These are phyloP conservation scores for Cantharellus anzutake DNA, from an alignment of 768 basidiomycete species.

Conservation along the genomic window DNA sequence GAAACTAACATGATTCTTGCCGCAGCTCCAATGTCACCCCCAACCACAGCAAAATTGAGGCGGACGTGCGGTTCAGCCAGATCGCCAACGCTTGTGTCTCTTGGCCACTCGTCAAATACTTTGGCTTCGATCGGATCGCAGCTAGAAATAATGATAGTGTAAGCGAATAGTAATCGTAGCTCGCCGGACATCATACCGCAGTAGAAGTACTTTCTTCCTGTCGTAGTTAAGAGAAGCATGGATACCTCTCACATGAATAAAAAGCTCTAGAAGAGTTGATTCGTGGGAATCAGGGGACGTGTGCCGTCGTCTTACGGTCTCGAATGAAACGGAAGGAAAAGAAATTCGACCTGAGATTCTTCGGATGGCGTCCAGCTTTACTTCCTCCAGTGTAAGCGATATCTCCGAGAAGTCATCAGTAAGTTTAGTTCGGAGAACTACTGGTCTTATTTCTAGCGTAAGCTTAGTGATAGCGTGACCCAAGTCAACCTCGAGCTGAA, in stretches of 20 bases:
- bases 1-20: constrained; percentile 62
- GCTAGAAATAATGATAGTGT: constrained; percentile 19
- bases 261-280: constrained; percentile 44
- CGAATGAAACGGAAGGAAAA: constrained; percentile 56
- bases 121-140: constrained; percentile 60
- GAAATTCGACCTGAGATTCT: constrained; percentile 44
- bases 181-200: constrained; percentile 32
- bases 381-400: constrained; percentile 36
- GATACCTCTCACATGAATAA: constrained; percentile 54
- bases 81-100: constrained; percentile 23
- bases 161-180: constrained; percentile 6
- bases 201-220: constrained; percentile 50
- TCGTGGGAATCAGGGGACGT: constrained; percentile 11
- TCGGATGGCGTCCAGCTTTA: constrained; percentile 31
- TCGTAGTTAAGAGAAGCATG: constrained; percentile 55
- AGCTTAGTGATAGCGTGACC: constrained; percentile 68
- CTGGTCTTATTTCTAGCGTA: constrained; percentile 42
- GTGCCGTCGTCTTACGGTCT: constrained; percentile 38
- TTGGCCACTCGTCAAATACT: constrained; percentile 69
- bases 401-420: constrained; percentile 42
- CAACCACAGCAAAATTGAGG: constrained; percentile 56
- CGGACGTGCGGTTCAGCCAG: constrained; percentile 27
- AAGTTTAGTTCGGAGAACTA: constrained; percentile 45
- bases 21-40: constrained; percentile 45
- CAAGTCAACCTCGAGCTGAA: constrained; percentile 61